phyloP scores from a whole-genome alignment of 139 green algal genomes.

The Pleodorina starrii region DNA sequence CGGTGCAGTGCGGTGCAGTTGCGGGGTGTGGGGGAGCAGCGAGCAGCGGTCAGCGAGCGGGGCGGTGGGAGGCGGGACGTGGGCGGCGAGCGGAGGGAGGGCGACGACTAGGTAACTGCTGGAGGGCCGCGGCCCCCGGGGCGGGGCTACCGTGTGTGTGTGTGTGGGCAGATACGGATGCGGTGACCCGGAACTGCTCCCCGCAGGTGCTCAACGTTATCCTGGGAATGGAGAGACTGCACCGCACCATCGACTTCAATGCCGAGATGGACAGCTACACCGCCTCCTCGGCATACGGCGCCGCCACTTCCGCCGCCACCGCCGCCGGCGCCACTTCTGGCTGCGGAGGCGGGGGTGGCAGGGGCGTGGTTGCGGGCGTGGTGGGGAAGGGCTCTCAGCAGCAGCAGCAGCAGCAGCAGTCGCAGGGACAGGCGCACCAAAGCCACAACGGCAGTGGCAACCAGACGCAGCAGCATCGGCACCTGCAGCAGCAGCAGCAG shows the following conservation, averaged over 20 bases:
- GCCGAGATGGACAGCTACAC: slow-evolving; percentile 38
- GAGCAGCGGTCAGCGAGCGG: too few relatives aligned
- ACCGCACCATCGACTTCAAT: slow-evolving; percentile 69
- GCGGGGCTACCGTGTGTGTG: too few relatives aligned
- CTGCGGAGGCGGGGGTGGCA: background rate
- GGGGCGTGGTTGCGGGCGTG: background rate
- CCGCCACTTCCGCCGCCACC: background rate
- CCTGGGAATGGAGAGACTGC: slow-evolving; percentile 85
- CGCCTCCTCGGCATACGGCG: background rate
- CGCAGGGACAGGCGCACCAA: background rate
- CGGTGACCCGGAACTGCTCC: too few relatives aligned
- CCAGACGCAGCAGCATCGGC: background rate
- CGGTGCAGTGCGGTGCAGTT: too few relatives aligned
- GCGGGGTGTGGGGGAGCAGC: too few relatives aligned
- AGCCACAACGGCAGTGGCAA: too few relatives aligned
- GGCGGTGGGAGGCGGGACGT: too few relatives aligned
- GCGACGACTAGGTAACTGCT: too few relatives aligned
- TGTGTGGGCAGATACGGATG: too few relatives aligned
- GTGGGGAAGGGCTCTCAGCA: background rate
- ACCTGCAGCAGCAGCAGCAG: background rate
- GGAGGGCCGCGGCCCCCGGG: too few relatives aligned
- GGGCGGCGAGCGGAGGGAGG: too few relatives aligned
- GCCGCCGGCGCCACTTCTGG: background rate
- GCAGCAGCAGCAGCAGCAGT: background rate
- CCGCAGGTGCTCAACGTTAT: slow-evolving; percentile 86